Base-by-base conservation (phyloP, 1,139 yeast genomes). In the Pichia sp. region DNA sequence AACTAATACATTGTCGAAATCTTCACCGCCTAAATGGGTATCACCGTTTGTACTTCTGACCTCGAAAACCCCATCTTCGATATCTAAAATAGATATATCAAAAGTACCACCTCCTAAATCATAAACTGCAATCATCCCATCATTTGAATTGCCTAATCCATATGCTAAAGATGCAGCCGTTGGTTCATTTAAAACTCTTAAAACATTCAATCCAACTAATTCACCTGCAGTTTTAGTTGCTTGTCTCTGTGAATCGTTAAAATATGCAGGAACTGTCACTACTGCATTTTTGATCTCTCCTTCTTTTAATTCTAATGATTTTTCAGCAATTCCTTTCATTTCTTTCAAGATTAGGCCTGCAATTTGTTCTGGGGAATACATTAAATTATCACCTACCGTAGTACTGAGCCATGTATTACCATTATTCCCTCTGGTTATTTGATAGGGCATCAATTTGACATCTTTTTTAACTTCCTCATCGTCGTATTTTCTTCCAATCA, bases 81-180 rank as follows among this genome's bases (percentile, higher is more conserved):
- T 83, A 58, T 84, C 92, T 52, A 84, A 66, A 42, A 84, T 77
- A 1, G 92, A 83, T 32, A 84, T 81, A 62, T 84, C 94, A 66
- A 84, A 84, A 1, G 94, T 84, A 33, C 94, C 94, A 29, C 94
- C 94, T 48, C 94, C 94, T 44, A 84, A 68, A 65, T 84, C 94
- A 60, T 79, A 84, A 10, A 84, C 94, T 0, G 92, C 92, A 38
- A 84, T 74, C 16, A 76, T 64, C 7, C 88, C 88, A 57, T 77
- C 81, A 42, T 73, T 71, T 56, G 73, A 68, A 54, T 78, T 76
- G 4, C 60, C 62, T 42, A 83, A 65, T 1, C 94, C 94, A 60
- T 83, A 84, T 4, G 92, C 90, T 55, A 84, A 69, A 0, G 92
- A 87, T 1, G 90, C 90, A 2, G 90, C 90, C 0, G 92, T 83